Evolutionary conservation across 768 basidiomycete genomes (phyloP), one percentile per base, ranked within the genome.

Genomic region (Neoboletus brunneissimus): DNA sequence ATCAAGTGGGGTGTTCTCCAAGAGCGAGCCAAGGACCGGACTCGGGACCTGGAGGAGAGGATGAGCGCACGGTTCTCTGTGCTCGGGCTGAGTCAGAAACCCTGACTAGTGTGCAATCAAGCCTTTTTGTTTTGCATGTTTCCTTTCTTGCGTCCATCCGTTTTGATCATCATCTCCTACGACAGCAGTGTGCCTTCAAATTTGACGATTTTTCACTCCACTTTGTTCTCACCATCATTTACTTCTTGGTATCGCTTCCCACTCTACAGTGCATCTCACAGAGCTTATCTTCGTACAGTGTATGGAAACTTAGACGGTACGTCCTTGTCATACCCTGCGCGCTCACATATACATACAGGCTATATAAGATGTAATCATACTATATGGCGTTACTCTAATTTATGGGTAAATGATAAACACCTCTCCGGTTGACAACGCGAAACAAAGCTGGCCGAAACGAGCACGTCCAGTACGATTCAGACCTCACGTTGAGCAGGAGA

Each of bases 1-100:
- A 75, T 79, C 12, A 81, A 79, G 37, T 83, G 81, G 81, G 82
- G 82, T 9, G 55, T 74, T 18, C 71, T 81, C 55, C 71, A 72
- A 44, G 73, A 81, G 63, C 61, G 73, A 27, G 73, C 75, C 55
- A 65, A 62, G 48, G 59, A 59, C 42, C 64, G 69, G 13, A 56
- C 48, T 12, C 58, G 25, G 49, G 61, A 63, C 44, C 25, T 63
- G 55, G 62, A 64, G 3, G 60, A 58, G 41, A 51, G 50, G 49
- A 59, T 67, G 59, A 53, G 48, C 8, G 22, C 57, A 15, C 52
- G 43, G 12, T 55, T 57, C 42, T 9, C n/a, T 31, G 10, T 23
- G 40, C 18, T 41, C 13, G 46, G 46, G 22, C 9, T 37, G 12
- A 9, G 35, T 31, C 56, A 37, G 44, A 25, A 13, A 8, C 18